phyloP scores from a whole-genome alignment of 495 filamentous ascomycete species.

The Aspergillus leporis region DNA sequence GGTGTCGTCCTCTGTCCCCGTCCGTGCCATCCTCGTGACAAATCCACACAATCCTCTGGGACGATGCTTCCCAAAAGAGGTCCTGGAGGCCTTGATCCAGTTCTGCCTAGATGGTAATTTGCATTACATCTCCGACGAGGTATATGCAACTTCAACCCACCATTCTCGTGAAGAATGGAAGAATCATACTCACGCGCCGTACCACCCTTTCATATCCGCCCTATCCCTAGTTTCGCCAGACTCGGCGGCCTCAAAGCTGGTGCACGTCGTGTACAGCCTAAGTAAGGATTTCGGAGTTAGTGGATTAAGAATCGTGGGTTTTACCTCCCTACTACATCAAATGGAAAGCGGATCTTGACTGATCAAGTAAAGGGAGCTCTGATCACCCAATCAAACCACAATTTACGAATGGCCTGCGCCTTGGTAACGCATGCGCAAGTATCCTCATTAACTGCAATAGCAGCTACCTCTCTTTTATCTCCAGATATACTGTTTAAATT shows the following conservation, averaged over 20 bases:
- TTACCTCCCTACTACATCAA: neutral
- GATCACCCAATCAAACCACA: neutral
- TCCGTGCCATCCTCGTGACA: neutral
- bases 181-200: neutral
- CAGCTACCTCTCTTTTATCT: no score
- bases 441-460: no score
- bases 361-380: neutral
- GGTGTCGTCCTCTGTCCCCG: no score
- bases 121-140: constrained; percentile 2
- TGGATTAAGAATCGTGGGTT: neutral
- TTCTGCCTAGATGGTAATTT: neutral
- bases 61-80: neutral
- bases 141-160: neutral
- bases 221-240: no score
- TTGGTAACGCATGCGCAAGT: no score
- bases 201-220: constrained; percentile 1
- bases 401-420: no score
- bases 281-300: neutral
- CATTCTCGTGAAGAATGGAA: no score
- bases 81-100: neutral
- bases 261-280: neutral
- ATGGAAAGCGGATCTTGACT: neutral
- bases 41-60: constrained; percentile 2
- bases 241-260: no score
- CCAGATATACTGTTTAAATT: no score